These are phyloP conservation scores for Mucor irregularis DNA, from an alignment of 371 early-diverging fungal species.

Conservation along the genomic window DNA sequence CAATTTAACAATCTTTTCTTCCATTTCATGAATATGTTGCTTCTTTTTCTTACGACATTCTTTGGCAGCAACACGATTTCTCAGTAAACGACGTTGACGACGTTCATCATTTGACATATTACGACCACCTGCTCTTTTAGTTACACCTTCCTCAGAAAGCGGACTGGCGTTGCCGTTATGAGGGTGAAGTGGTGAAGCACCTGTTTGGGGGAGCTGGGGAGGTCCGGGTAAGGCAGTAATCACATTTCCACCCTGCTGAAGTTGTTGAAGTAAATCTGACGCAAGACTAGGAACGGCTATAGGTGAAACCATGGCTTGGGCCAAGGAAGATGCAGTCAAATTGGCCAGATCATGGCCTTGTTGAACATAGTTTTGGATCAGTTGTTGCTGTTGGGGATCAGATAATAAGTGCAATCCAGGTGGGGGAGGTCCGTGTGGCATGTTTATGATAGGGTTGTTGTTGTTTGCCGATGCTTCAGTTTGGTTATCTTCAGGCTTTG, in stretches of 20 bases:
- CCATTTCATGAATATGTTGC: conserved; percentile 71
- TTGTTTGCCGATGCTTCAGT: not conserved
- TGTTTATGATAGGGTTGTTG: conserved; percentile 6
- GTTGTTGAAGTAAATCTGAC: conserved; percentile 36
- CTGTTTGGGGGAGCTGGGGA: conserved; percentile 22
- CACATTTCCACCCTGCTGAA: conserved; percentile 40
- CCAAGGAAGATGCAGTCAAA: conserved; percentile 48
- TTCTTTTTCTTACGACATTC: conserved; percentile 87
- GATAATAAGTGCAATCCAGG: conserved; percentile 28
- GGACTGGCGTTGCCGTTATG: not conserved
- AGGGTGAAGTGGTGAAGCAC: conserved; percentile 1
- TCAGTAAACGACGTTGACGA: conserved; percentile 70
- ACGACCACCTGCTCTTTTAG: conserved; percentile 36
- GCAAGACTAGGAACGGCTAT: conserved; percentile 43
- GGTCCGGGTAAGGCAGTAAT: conserved; percentile 52
- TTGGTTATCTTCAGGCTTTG: not conserved
- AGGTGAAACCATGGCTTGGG: conserved; percentile 55
- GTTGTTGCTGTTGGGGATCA: conserved; percentile 41
- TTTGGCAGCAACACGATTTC: conserved; percentile 81
- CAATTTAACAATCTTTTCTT: conserved; percentile 63
- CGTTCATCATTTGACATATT: conserved; percentile 68
- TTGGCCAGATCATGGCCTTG: conserved; percentile 47
- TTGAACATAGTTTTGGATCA: conserved; percentile 44
- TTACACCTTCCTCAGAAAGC: conserved; percentile 9
- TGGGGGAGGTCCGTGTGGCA: conserved; percentile 20